These are phyloP conservation scores for Linum trigynum DNA, from an alignment of 345 rosid species.

Conservation along the genomic window DNA sequence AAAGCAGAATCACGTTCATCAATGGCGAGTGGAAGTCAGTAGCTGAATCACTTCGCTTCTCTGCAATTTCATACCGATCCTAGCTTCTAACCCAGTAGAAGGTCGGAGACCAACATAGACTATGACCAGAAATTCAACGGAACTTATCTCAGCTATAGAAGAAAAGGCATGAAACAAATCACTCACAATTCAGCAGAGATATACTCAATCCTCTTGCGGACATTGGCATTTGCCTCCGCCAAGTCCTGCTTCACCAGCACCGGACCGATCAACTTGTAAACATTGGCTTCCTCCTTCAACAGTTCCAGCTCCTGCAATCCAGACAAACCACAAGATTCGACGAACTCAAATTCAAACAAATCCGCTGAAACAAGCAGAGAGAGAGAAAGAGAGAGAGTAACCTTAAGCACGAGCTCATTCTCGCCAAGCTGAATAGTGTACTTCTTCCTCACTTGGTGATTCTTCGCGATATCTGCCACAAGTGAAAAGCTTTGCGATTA, in stretches of 20 bases:
- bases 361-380: not conserved
- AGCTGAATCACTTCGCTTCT: not conserved
- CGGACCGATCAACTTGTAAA: slow-evolving; percentile 89
- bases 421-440: slow-evolving; percentile 93
- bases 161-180: not conserved
- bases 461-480: slow-evolving; percentile 63
- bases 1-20: not conserved
- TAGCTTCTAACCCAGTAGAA: not conserved
- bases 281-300: slow-evolving; percentile 80
- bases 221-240: slow-evolving; percentile 95
- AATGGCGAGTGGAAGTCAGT: not conserved
- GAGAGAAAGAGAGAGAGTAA: slow-evolving; percentile 7
- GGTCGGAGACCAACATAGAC: not conserved
- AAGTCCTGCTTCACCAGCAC: slow-evolving; percentile 95
- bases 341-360: not conserved
- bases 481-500: not conserved
- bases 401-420: slow-evolving; percentile 95
- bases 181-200: slow-evolving; percentile 84
- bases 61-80: not conserved
- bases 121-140: not conserved
- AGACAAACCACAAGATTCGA: not conserved
- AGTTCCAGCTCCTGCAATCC: slow-evolving; percentile 67
- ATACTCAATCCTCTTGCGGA: slow-evolving; percentile 87
- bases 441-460: slow-evolving; percentile 89
- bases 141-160: not conserved